phyloP scores from a whole-genome alignment of 208 protist genomes.

The Crithidia mellificae region DNA sequence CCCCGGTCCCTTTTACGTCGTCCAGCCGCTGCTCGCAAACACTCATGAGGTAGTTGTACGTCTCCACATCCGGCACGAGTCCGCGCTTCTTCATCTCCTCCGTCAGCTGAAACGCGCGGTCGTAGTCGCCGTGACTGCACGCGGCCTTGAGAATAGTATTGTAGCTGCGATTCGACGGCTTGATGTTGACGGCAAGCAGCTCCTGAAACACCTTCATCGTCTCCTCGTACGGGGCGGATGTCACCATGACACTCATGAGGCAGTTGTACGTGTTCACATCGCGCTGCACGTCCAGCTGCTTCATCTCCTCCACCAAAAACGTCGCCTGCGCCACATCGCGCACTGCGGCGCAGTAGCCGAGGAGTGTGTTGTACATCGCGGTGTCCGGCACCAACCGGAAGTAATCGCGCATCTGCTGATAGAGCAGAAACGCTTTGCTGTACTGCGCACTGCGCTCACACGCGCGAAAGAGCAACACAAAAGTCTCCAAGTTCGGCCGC shows the following conservation, averaged over 20 bases:
- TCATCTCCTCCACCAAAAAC: conserved; percentile 92
- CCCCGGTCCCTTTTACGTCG: conserved; percentile 67
- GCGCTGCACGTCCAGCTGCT: conserved; percentile 53
- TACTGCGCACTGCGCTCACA: conserved; percentile 89
- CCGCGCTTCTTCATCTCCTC: conserved; percentile 91
- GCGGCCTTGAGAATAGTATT: conserved; percentile 88
- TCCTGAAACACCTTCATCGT: conserved; percentile 80
- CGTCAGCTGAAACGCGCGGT: conserved; percentile 87
- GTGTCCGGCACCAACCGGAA: conserved; percentile 81
- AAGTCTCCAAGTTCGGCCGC: conserved; percentile 79
- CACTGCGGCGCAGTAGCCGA: conserved; percentile 87
- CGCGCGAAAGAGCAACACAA: conserved; percentile 80
- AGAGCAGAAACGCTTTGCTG: conserved; percentile 80
- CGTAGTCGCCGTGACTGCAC: conserved; percentile 76
- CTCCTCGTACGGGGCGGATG: conserved; percentile 81
- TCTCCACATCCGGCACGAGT: conserved; percentile 84
- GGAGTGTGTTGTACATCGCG: conserved; percentile 83
- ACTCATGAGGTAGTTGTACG: conserved; percentile 90
- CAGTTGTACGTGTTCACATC: conserved; percentile 93
- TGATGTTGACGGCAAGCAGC: conserved; percentile 55
- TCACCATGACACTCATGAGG: conserved; percentile 84
- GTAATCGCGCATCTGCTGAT: conserved; percentile 80
- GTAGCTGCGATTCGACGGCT: conserved; percentile 81
- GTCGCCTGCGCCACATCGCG: conserved; percentile 85
- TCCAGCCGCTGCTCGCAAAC: conserved; percentile 80